These are phyloP conservation scores for Cystobasidium tubakii DNA, from an alignment of 768 basidiomycete species.

Conservation along the genomic window DNA sequence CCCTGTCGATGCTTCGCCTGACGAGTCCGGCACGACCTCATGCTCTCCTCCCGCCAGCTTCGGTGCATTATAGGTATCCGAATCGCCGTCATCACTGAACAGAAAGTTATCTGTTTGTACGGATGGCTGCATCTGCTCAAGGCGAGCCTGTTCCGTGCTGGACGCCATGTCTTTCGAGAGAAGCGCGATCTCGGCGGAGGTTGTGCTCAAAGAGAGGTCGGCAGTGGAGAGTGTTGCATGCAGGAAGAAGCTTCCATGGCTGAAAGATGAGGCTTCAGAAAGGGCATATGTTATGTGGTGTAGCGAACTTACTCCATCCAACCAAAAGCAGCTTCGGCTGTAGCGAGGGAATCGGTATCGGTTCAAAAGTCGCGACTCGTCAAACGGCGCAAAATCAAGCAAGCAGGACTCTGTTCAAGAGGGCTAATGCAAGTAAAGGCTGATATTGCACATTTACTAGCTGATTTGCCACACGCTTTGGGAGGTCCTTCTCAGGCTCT, in stretches of 20 bases:
- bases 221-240: background rate
- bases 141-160: background rate
- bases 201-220: background rate
- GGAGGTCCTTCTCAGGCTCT: no score
- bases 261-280: background rate
- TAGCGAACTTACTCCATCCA: background rate
- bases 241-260: background rate
- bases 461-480: no score
- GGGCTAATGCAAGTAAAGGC: no score
- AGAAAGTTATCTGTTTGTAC: background rate
- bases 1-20: constrained; percentile 4
- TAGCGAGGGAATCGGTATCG: background rate
- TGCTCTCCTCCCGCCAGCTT: background rate
- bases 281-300: background rate
- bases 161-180: background rate
- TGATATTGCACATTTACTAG: no score
- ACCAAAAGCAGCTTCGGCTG: background rate
- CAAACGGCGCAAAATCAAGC: no score
- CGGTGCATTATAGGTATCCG: background rate
- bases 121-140: background rate
- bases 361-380: background rate
- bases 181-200: background rate
- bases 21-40: background rate
- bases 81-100: background rate
- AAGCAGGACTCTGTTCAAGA: no score